Evolutionary conservation across 495 filamentous ascomycete species (phyloP).

Genomic region (Echria macrotheca): DNA sequence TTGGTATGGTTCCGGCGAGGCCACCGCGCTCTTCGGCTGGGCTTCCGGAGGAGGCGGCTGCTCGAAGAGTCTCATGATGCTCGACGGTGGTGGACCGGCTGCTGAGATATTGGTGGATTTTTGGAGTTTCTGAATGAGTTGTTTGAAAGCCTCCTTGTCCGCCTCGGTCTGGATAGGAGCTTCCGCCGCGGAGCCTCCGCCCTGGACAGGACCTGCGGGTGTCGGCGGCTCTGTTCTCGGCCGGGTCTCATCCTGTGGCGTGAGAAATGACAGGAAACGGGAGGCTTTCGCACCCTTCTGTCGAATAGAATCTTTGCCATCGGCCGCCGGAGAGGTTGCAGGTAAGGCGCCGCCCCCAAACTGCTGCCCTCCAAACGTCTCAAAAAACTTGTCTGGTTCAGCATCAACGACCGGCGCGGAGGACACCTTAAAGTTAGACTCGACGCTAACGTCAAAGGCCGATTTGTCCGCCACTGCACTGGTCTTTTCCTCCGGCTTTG

Average conservation of each 20-base stretch:
- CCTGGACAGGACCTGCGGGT: conserved; percentile 25
- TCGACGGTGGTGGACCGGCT: conserved; percentile 16
- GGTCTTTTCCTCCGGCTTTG: conserved; percentile 45
- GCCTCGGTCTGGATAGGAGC: conserved; percentile 48
- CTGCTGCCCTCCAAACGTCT: conserved; percentile 53
- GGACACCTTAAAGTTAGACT: conserved; percentile 43
- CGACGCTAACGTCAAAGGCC: conserved; percentile 24
- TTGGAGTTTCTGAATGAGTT: conserved; percentile 77
- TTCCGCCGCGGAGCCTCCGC: background rate
- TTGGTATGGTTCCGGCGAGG: conserved; percentile 40
- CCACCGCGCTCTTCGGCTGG: conserved; percentile 26
- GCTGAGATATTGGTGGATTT: conserved; percentile 23
- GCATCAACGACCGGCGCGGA: conserved; percentile 58
- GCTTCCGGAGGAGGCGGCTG: conserved; percentile 22
- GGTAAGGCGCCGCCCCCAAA: conserved; percentile 33
- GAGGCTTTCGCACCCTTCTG: conserved; percentile 57
- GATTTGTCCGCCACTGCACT: conserved; percentile 25
- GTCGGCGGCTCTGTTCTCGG: conserved; percentile 50
- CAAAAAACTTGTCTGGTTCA: conserved; percentile 76
- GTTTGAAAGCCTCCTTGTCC: conserved; percentile 87
- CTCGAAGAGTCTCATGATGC: conserved; percentile 24
- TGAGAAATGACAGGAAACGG: conserved; percentile 79
- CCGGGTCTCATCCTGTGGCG: conserved; percentile 55
- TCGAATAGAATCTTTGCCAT: conserved; percentile 36
- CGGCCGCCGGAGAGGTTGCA: conserved; percentile 31